Conservation (phyloP, 129 eudicot genomes). For the Heracleum sosnowskyi region DNA sequence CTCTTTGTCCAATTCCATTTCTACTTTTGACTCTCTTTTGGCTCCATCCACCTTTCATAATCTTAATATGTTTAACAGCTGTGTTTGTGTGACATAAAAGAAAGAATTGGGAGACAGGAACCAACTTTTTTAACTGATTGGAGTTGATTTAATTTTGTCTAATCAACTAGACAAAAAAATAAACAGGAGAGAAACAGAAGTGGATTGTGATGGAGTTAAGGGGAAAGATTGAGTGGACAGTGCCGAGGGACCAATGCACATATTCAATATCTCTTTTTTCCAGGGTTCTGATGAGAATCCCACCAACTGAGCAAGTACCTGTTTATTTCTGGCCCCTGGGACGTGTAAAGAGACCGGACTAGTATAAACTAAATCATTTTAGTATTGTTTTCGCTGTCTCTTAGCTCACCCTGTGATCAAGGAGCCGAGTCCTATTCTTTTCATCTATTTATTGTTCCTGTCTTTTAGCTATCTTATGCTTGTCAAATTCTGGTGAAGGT, state of each 20-base stretch:
- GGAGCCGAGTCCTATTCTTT: not conserved
- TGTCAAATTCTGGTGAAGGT: not conserved
- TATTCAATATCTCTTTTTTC: not conserved
- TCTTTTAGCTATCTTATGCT: not conserved
- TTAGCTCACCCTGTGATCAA: constrained; percentile 7
- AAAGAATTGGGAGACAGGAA: not conserved
- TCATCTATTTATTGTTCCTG: not conserved
- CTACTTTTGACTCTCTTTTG: constrained; percentile 35
- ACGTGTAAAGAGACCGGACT: not conserved
- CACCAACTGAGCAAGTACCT: constrained; percentile 6
- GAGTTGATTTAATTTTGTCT: not conserved
- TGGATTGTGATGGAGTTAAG: constrained; percentile 6
- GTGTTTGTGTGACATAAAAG: not conserved
- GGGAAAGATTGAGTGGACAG: constrained; percentile 10
- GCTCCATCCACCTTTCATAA: constrained; percentile 2
- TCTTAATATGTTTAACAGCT: constrained; percentile 5
- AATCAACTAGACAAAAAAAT: not conserved
- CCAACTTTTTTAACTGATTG: constrained; percentile 1
- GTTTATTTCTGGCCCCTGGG: constrained; percentile 2
- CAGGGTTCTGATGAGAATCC: constrained; percentile 8
- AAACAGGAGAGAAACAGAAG: not conserved
- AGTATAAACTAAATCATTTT: not conserved
- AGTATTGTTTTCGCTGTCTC: not conserved
- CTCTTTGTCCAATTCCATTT: constrained; percentile 13
- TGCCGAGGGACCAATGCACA: not conserved